A percentile compares a stretch with the other conserved stretches of the same genome.
These are phyloP conservation scores for Colletotrichum somersetense DNA, from an alignment of 2,329 filamentous ascomycete genomes.

Conservation along the genomic window DNA sequence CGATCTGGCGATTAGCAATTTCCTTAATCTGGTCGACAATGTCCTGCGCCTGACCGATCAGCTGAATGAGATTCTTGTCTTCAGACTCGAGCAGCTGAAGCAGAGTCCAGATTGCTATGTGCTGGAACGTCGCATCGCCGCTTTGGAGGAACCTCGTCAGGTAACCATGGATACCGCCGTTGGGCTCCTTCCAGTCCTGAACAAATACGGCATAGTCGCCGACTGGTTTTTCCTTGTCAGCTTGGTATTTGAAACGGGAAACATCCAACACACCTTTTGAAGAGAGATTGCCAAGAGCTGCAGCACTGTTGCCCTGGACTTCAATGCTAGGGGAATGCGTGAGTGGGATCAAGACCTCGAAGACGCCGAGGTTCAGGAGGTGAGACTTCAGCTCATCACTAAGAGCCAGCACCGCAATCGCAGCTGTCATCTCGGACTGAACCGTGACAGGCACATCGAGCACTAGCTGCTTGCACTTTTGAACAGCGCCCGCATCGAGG, in stretches of 20 bases:
- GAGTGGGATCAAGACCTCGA: conserved; percentile 94
- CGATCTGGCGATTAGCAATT: conserved; percentile 90
- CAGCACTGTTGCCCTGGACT: conserved; percentile 97
- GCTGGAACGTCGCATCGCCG: conserved; percentile 96
- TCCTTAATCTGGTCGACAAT: conserved; percentile 92
- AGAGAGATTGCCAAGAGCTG: conserved; percentile 93
- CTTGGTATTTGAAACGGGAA: background rate
- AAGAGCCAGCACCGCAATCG: conserved; percentile 93
- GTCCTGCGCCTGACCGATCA: conserved; percentile 90
- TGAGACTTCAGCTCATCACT: conserved; percentile 96
- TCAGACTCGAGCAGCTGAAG: conserved; percentile 96
- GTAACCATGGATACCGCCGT: conserved; percentile 96
- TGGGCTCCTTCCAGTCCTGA: conserved; percentile 91
- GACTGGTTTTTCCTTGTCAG: conserved; percentile 65
- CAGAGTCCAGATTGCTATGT: conserved; percentile 98
- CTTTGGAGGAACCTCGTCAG: conserved; percentile 92
- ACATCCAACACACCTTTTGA: conserved; percentile 81
- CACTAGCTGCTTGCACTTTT: conserved; percentile 98
- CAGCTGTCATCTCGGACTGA: conserved; percentile 99
- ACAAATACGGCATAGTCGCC: conserved; percentile 98
- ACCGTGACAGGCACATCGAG: conserved; percentile 93
- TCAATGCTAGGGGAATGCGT: conserved; percentile 97
- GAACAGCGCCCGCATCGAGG: conserved; percentile 93
- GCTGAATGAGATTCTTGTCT: conserved; percentile 87
- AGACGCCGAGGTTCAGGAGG: conserved; percentile 90